phyloP scores from a whole-genome alignment of 305 asterid species.

The Plantago rigida region DNA sequence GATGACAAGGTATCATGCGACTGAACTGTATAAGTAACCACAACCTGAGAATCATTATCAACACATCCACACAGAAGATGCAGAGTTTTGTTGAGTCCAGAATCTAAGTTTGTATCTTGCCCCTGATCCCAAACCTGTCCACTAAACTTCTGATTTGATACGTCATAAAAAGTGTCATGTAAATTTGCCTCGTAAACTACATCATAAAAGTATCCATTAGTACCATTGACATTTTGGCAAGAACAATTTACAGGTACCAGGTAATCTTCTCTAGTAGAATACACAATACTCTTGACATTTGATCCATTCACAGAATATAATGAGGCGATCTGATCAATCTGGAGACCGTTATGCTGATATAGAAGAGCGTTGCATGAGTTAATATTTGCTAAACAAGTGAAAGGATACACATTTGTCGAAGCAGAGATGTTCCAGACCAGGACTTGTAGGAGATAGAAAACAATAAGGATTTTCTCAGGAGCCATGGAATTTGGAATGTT shows the following conservation, averaged over 20 bases:
- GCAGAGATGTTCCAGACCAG: conserved; percentile 17
- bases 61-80: conserved; percentile 68
- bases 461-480: conserved; percentile 20
- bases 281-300: conserved; percentile 27
- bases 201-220: conserved; percentile 54
- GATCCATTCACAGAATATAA: conserved; percentile 45
- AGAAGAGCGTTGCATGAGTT: conserved; percentile 49
- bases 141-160: conserved; percentile 41
- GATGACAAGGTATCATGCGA: conserved; percentile 43
- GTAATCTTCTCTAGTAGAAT: conserved; percentile 32
- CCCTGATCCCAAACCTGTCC: conserved; percentile 52
- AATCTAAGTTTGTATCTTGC: conserved; percentile 22
- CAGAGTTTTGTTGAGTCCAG: conserved; percentile 31
- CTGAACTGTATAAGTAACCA: conserved; percentile 63
- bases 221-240: conserved; percentile 43
- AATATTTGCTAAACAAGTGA: conserved; percentile 34
- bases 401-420: conserved; percentile 30
- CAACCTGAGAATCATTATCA: conserved; percentile 39
- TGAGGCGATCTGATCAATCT: conserved; percentile 32
- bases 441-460: conserved; percentile 26
- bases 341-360: conserved; percentile 47
- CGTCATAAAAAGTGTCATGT: conserved; percentile 35
- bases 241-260: conserved; percentile 53
- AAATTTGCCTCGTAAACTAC: conserved; percentile 32
- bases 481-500: conserved; percentile 40